Conservation (phyloP, 768 basidiomycete genomes). For the Piloderma croceum region DNA sequence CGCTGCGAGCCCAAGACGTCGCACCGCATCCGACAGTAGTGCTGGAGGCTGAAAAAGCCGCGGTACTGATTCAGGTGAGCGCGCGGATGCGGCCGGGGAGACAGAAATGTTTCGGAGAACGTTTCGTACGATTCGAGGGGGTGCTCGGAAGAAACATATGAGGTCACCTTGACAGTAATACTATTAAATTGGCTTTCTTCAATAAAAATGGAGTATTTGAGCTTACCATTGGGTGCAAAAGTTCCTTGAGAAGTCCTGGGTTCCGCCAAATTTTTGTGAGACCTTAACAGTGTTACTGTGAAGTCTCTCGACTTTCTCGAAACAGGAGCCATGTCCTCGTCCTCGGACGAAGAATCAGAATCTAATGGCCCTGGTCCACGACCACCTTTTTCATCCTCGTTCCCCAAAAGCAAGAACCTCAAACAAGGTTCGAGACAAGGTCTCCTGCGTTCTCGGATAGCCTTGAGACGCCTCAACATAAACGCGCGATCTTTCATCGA, state of each 20-base stretch:
- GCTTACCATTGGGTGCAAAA: conserved; percentile 82
- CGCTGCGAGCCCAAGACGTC: conserved; percentile 56
- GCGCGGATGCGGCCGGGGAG: conserved; percentile 33
- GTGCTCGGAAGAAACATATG: conserved; percentile 79
- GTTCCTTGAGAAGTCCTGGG: conserved; percentile 82
- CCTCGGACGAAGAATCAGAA: conserved; percentile 64
- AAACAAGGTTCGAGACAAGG: conserved; percentile 85
- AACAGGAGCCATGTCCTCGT: conserved; percentile 39
- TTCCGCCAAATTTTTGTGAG: conserved; percentile 75
- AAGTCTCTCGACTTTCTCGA: conserved; percentile 42
- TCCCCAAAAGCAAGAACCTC: conserved; percentile 69
- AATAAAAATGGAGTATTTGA: background rate
- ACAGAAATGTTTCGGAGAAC: conserved; percentile 42
- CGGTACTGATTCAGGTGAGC: conserved; percentile 22
- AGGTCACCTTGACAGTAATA: conserved; percentile 63
- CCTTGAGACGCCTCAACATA: conserved; percentile 71
- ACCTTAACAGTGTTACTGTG: conserved; percentile 50
- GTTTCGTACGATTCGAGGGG: conserved; percentile 66
- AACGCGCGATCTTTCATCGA: conserved; percentile 70
- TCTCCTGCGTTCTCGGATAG: conserved; percentile 62
- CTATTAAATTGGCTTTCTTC: background rate
- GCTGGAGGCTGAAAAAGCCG: conserved; percentile 56
- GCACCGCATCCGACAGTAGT: conserved; percentile 68
- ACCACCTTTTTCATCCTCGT: conserved; percentile 47
- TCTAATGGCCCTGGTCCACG: conserved; percentile 36